These are phyloP conservation scores for Kodamaea kaohsiungensis DNA, from an alignment of 805 yeast genomes.

Conservation along the genomic window DNA sequence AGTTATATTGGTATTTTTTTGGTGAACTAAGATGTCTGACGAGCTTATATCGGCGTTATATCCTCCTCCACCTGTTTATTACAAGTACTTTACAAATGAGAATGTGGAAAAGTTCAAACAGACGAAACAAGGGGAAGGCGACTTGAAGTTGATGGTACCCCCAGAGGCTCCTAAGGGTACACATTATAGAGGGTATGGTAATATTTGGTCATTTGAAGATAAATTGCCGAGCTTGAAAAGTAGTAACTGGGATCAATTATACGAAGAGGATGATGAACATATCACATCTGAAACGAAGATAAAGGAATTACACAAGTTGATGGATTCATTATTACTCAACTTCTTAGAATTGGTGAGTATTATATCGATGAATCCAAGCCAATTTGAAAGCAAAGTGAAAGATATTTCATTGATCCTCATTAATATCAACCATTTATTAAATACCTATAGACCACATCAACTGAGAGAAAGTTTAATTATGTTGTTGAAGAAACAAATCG, in stretches of 20 bases:
- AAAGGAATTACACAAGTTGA: conserved; percentile 73
- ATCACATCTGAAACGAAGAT: conserved; percentile 50
- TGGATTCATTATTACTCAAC: conserved; percentile 76
- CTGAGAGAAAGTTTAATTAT: conserved; percentile 85
- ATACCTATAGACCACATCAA: conserved; percentile 94
- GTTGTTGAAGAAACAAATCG: conserved; percentile 70
- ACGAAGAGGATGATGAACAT: conserved; percentile 42
- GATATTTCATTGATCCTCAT: conserved; percentile 77
- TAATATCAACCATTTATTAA: conserved; percentile 87
- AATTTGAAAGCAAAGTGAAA: conserved; percentile 63
- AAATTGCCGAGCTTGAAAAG: conserved; percentile 72
- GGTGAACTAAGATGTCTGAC: conserved; percentile 16
- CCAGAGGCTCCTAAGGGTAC: conserved; percentile 63
- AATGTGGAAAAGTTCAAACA: conserved; percentile 51
- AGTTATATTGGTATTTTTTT: background rate
- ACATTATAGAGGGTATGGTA: conserved; percentile 85
- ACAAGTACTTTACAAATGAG: conserved; percentile 68
- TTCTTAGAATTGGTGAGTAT: conserved; percentile 82
- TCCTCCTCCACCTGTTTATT: conserved; percentile 93
- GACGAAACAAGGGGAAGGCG: conserved; percentile 33
- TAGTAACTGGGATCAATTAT: conserved; percentile 77
- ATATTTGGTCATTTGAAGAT: conserved; percentile 82
- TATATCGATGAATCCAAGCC: conserved; percentile 69
- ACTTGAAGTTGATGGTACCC: conserved; percentile 60
- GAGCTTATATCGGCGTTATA: conserved; percentile 66